These are phyloP conservation scores for Xylaria sp. DNA, from an alignment of 495 filamentous ascomycete genomes.

Conservation along the genomic window DNA sequence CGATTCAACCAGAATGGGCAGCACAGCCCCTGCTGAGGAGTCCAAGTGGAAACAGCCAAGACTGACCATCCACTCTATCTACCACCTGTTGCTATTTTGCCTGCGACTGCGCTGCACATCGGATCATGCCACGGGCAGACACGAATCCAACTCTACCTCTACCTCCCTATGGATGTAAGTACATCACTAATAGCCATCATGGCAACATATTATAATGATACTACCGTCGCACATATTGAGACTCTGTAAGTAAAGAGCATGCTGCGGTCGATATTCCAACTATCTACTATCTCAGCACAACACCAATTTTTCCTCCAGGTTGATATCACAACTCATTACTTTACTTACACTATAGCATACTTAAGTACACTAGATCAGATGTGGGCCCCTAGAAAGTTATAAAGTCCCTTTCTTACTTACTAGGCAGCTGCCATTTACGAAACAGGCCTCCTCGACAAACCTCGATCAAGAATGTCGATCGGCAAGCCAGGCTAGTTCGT, in stretches of 20 bases:
- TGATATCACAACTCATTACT: background rate
- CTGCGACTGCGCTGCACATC: background rate
- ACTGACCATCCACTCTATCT: background rate
- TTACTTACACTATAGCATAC: too few species aligned
- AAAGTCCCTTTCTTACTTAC: background rate
- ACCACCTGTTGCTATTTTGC: background rate
- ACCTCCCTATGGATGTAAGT: background rate
- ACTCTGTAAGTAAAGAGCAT: background rate
- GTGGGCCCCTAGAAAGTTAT: background rate
- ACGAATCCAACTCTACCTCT: background rate
- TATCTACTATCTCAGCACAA: background rate
- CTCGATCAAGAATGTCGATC: background rate
- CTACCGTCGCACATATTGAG: background rate
- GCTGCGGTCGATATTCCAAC: background rate
- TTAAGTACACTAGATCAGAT: too few species aligned
- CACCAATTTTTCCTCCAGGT: background rate
- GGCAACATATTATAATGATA: background rate
- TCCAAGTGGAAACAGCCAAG: conserved; percentile 10
- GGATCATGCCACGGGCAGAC: background rate
- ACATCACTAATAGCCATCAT: too few species aligned
- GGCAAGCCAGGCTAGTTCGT: background rate
- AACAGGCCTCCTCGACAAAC: background rate
- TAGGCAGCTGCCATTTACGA: conserved; percentile 9
- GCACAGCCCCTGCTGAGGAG: conserved; percentile 12
- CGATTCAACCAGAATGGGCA: background rate